phyloP scores from a whole-genome alignment of 306 rosid genomes.

The Styphnolobium japonicum region DNA sequence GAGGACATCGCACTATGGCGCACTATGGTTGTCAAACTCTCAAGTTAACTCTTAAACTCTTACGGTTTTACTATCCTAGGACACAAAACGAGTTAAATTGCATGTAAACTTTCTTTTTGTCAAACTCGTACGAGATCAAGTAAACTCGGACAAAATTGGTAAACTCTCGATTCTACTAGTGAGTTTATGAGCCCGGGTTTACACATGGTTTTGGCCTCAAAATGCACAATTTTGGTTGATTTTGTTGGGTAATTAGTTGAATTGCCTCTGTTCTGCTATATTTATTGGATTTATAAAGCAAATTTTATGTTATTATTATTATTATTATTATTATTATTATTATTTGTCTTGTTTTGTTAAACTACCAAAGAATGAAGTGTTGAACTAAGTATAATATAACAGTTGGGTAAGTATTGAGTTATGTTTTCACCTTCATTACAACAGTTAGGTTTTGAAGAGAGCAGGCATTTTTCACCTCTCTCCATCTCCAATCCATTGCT shows the following conservation, averaged over 20 bases:
- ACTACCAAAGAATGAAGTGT: not conserved
- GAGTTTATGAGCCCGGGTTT: not conserved
- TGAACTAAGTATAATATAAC: not conserved
- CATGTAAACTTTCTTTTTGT: not conserved
- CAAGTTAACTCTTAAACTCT: not conserved
- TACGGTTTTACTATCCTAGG: not conserved
- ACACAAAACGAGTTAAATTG: not conserved
- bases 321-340: not conserved
- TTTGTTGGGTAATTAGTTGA: not conserved
- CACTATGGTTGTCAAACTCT: not conserved
- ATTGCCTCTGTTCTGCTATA: not conserved
- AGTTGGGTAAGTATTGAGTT: not conserved
- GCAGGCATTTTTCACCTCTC: not conserved
- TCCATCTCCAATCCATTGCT: not conserved
- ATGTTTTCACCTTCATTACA: not conserved
- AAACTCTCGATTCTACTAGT: not conserved
- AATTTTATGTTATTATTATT: not conserved
- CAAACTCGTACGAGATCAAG: not conserved
- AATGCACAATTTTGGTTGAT: not conserved
- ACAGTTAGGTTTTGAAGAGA: not conserved
- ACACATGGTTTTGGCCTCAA: constrained; percentile 1
- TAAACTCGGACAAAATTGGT: not conserved
- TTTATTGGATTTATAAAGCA: not conserved
- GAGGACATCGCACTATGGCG: too few species aligned
- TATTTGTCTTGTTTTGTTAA: not conserved